phyloP scores from a whole-genome alignment of 805 yeast genomes.

The Blastobotrys robertii region DNA sequence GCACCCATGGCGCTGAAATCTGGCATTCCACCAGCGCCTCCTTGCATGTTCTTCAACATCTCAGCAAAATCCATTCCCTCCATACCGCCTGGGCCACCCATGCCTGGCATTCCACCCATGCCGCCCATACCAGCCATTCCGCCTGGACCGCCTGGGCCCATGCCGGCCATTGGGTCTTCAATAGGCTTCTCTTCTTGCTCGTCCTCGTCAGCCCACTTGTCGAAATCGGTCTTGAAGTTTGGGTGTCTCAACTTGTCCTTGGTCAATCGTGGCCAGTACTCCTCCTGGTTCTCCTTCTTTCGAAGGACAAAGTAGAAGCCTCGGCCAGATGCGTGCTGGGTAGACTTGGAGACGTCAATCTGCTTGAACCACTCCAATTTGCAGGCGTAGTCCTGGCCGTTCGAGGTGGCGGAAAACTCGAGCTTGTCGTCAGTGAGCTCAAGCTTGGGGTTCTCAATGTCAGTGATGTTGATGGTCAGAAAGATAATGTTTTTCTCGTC shows the following conservation, averaged over 20 bases:
- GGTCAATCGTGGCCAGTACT: conserved; percentile 92
- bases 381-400: conserved; percentile 47
- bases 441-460: conserved; percentile 53
- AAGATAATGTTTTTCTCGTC: conserved; percentile 64
- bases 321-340: conserved; percentile 50
- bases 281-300: conserved; percentile 58
- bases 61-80: neutral
- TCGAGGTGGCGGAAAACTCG: conserved; percentile 35
- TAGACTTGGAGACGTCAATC: conserved; percentile 57
- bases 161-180: conserved; percentile 30
- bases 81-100: neutral
- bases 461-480: conserved; percentile 65
- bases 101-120: conserved; percentile 1
- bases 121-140: conserved; percentile 4
- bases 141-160: conserved; percentile 31
- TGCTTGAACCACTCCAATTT: conserved; percentile 67
- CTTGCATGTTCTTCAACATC: neutral
- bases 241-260: conserved; percentile 74
- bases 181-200: conserved; percentile 74
- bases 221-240: conserved; percentile 87
- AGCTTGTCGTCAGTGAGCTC: conserved; percentile 49
- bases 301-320: conserved; percentile 54
- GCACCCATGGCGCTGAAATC: neutral
- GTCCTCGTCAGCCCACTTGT: conserved; percentile 97
- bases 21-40: no score